Evolutionary conservation across 805 yeast genomes (phyloP).

Genomic region (Ogataea methanolica): DNA sequence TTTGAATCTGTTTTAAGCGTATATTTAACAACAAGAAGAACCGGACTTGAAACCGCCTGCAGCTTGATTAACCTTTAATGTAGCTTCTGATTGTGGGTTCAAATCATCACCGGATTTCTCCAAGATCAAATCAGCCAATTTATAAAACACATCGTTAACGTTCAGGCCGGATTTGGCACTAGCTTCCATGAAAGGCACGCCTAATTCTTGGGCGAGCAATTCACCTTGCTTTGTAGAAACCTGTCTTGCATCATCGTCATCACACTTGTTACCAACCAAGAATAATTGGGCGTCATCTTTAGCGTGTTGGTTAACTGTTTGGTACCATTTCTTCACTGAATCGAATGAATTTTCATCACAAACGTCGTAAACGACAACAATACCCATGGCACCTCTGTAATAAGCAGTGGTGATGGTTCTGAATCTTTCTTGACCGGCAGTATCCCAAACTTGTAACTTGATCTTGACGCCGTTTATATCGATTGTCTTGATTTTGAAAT

Average conservation of each 20-base stretch:
- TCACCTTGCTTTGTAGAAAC: constrained; percentile 90
- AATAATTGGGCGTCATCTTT: constrained; percentile 92
- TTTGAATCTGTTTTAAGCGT: neutral
- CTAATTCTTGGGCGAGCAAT: constrained; percentile 77
- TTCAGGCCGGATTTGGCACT: constrained; percentile 91
- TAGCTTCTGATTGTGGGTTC: constrained; percentile 23
- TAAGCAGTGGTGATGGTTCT: constrained; percentile 92
- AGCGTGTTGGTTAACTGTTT: constrained; percentile 94
- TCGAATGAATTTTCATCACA: constrained; percentile 89
- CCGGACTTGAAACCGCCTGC: constrained; percentile 7
- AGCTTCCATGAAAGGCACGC: constrained; percentile 91
- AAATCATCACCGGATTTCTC: constrained; percentile 57
- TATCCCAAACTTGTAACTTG: constrained; percentile 95
- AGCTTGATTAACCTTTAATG: constrained; percentile 24
- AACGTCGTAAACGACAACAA: constrained; percentile 77
- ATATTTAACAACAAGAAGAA: constrained; percentile 26
- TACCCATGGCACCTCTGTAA: constrained; percentile 88
- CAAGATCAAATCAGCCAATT: constrained; percentile 80
- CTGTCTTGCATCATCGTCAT: constrained; percentile 81
- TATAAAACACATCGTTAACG: constrained; percentile 88
- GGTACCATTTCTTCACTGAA: constrained; percentile 91
- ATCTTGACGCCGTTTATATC: constrained; percentile 90
- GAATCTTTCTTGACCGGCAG: constrained; percentile 97
- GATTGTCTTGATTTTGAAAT: constrained; percentile 94
- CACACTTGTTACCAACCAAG: constrained; percentile 94